A percentile compares a stretch with the other conserved stretches of the same genome.
Evolutionary conservation across 805 yeast genomes (phyloP).

Genomic region (Phaffomyces antillensis): DNA sequence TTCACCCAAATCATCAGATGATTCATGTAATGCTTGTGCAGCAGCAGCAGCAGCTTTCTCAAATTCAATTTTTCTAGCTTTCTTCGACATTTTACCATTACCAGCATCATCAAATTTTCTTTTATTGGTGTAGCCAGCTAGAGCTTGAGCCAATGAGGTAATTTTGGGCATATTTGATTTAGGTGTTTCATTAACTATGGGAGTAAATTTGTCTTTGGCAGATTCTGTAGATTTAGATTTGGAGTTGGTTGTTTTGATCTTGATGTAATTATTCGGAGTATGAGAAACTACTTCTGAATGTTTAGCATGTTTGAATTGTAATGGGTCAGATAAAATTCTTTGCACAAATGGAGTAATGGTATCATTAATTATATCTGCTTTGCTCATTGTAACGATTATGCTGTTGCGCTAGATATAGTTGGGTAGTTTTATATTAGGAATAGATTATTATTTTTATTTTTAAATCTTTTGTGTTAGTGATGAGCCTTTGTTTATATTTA

Average conservation of each 20-base stretch:
- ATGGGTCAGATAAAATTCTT: slow-evolving; percentile 52
- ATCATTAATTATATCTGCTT: slow-evolving; percentile 23
- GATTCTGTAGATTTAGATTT: background rate
- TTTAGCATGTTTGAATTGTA: slow-evolving; percentile 56
- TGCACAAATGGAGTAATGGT: slow-evolving; percentile 51
- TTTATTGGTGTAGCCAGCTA: slow-evolving; percentile 22
- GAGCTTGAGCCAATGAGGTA: slow-evolving; percentile 20
- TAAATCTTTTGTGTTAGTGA: background rate
- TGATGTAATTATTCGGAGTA: slow-evolving; percentile 44
- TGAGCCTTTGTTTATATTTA: background rate
- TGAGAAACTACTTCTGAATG: slow-evolving; percentile 40
- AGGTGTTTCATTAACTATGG: background rate
- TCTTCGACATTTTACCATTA: slow-evolving; percentile 18
- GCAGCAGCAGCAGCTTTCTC: background rate
- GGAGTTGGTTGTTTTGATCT: slow-evolving; percentile 12
- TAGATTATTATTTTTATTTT: background rate
- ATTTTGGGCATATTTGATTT: slow-evolving; percentile 6
- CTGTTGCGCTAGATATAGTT: background rate
- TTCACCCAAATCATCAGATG: slow-evolving; percentile 25
- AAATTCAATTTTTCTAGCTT: slow-evolving; percentile 14
- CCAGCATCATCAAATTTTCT: slow-evolving; percentile 13
- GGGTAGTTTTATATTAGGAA: no score
- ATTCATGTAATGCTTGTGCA: slow-evolving; percentile 5
- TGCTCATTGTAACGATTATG: slow-evolving; percentile 11
- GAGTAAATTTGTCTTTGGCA: background rate